These are phyloP conservation scores for Starmera quercuum DNA, from an alignment of 805 yeast genomes.

Conservation along the genomic window DNA sequence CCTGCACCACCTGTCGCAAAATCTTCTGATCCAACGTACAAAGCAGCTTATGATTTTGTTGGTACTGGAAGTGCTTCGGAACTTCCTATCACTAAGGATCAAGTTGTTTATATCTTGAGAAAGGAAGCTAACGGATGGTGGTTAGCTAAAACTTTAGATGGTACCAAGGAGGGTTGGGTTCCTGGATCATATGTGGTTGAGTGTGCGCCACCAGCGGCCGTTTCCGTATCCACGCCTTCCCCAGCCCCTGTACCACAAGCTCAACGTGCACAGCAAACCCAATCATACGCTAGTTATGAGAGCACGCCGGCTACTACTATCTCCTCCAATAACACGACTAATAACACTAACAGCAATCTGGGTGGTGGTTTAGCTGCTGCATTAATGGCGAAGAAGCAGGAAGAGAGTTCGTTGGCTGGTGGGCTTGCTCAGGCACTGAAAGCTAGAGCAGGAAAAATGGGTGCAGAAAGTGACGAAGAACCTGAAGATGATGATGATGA, in stretches of 20 bases:
- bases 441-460: slow-evolving; percentile 62
- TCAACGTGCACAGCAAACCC: slow-evolving; percentile 29
- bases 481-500: slow-evolving; percentile 68
- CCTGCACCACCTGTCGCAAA: slow-evolving; percentile 56
- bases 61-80: slow-evolving; percentile 82
- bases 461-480: slow-evolving; percentile 57
- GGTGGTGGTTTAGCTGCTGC: slow-evolving; percentile 65
- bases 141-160: slow-evolving; percentile 71
- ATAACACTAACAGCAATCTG: slow-evolving; percentile 20
- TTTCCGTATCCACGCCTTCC: slow-evolving; percentile 27
- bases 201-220: slow-evolving; percentile 39
- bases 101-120: slow-evolving; percentile 61
- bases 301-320: slow-evolving; percentile 13
- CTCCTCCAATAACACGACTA: slow-evolving; percentile 11
- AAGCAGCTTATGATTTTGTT: slow-evolving; percentile 81
- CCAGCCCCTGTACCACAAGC: slow-evolving; percentile 23
- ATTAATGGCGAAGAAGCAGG: slow-evolving; percentile 51
- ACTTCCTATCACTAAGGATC: slow-evolving; percentile 70
- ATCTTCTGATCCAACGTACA: slow-evolving; percentile 69
- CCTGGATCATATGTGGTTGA: slow-evolving; percentile 85
- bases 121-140: slow-evolving; percentile 93
- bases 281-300: slow-evolving; percentile 15
- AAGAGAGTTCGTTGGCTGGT: slow-evolving; percentile 62
- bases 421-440: slow-evolving; percentile 84
- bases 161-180: slow-evolving; percentile 88